Evolutionary conservation across 2,329 filamentous ascomycete species (phyloP), one percentile per base, ranked within the genome.

Genomic region (Chalaropsis thielavioides): DNA sequence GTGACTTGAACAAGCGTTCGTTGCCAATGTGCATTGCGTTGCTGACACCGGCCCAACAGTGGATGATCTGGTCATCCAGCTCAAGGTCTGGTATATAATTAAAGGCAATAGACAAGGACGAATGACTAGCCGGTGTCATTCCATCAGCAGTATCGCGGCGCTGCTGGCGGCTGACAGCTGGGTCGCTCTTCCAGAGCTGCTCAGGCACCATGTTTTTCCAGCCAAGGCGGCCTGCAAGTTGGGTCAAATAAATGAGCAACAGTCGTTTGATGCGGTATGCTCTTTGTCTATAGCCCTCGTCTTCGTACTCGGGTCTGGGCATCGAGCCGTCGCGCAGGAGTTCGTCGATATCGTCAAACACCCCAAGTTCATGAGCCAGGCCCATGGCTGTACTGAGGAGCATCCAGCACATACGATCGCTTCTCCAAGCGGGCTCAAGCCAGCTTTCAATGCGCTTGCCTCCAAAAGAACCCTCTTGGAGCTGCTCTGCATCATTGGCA

Each of bases 331-430:
- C 78, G 66, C 80, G 81, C 64, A 86, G 74, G 70, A 84, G 72
- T 70, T 92, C 88, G 66, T 89, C 90, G 69, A 92, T 90, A 66
- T 92, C 85, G 69, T 97, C 94, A 70, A 97, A 99, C 1, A 99
- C 90, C 11, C 94, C 94, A 40, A 99, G 83, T 74, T 99, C 94
- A 69, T 95, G 95, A 0, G 89, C 90, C 44, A 97, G 79, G 0
- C 91, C 89, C 78, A 92, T 89, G 15, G 90, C 91, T 44, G 91
- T 95, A 71, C 90, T 95, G 38, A 97, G 81, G 15, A 97, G 79
- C 90, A 96, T 96, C 92, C 92, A 96, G 72, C 90, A 95, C 89
- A 96, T 95, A 64, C 91, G 88, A 71, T 96, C 92, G 69, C 88
- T 90, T 70, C 92, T 83, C 90, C 92, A 96, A 8, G 90, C 92